These are phyloP conservation scores for Bullera alba DNA, from an alignment of 768 basidiomycete genomes.

Conservation along the genomic window DNA sequence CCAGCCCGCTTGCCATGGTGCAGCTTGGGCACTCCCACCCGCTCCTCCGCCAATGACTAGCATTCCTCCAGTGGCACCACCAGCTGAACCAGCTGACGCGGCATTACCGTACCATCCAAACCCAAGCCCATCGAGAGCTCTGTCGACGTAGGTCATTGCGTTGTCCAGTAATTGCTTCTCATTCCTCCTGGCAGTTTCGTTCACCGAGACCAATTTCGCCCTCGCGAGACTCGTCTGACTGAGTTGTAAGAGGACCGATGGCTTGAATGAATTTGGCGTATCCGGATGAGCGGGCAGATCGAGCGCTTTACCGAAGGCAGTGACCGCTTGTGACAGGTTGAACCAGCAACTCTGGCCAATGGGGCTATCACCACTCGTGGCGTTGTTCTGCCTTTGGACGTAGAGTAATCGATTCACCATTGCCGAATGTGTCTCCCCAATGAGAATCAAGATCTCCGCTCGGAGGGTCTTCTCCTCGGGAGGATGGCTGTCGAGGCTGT, in stretches of 20 bases:
- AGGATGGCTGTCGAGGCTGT: conserved; percentile 21
- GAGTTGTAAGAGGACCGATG: conserved; percentile 21
- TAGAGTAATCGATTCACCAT: conserved; percentile 23
- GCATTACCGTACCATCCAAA: conserved; percentile 12
- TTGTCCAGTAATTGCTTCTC: conserved; percentile 29
- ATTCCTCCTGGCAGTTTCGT: conserved; percentile 37
- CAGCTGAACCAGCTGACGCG: conserved; percentile 4
- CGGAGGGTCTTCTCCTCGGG: conserved; percentile 27
- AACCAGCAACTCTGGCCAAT: conserved; percentile 35
- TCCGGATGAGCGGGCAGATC: conserved; percentile 19
- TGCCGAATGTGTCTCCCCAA: conserved; percentile 29
- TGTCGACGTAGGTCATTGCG: conserved; percentile 32
- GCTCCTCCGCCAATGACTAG: conserved; percentile 3
- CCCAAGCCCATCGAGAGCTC: conserved; percentile 20
- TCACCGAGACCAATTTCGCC: conserved; percentile 16
- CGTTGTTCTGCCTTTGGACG: conserved; percentile 10
- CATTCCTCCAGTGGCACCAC: too few species aligned
- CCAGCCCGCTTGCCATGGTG: conserved; percentile 36
- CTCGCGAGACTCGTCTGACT: conserved; percentile 21
- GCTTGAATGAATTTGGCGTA: conserved; percentile 29
- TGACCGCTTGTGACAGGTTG: conserved; percentile 25
- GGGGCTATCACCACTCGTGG: conserved; percentile 26
- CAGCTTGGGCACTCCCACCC: too few species aligned
- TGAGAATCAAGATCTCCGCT: conserved; percentile 26
- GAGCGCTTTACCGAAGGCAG: conserved; percentile 18